phyloP scores from a whole-genome alignment of 2,329 filamentous ascomycete species.

The Penicillium sp. region DNA sequence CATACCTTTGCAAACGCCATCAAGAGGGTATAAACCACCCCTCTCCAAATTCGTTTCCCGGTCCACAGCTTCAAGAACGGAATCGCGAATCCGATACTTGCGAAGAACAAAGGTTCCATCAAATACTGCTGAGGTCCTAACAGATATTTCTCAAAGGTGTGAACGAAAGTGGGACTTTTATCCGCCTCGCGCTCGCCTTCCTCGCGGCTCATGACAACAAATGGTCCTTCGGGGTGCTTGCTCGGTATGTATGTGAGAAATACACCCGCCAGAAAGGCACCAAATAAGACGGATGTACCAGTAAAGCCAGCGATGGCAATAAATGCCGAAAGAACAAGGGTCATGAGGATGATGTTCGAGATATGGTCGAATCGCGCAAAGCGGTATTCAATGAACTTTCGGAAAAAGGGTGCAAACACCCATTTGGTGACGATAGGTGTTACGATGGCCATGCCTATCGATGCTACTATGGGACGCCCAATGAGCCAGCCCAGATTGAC shows the following conservation, averaged over 20 bases:
- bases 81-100: conserved; percentile 36
- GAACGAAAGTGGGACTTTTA: conserved; percentile 42
- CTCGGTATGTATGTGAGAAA: conserved; percentile 41
- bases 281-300: conserved; percentile 43
- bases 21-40: conserved; percentile 30
- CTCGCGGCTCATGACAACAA: conserved; percentile 37
- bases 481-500: conserved; percentile 41
- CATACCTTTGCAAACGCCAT: conserved; percentile 34
- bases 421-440: conserved; percentile 41
- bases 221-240: conserved; percentile 38
- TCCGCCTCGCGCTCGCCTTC: conserved; percentile 34
- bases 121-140: conserved; percentile 36
- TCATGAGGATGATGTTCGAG: conserved; percentile 40
- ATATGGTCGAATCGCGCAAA: conserved; percentile 37
- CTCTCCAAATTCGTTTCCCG: conserved; percentile 34
- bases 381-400: conserved; percentile 35
- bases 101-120: conserved; percentile 36
- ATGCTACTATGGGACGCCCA: conserved; percentile 42
- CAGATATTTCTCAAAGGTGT: conserved; percentile 43
- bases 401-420: conserved; percentile 41
- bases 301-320: conserved; percentile 37
- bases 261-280: conserved; percentile 38
- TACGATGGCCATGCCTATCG: conserved; percentile 36
- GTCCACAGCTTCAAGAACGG: conserved; percentile 36
- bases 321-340: conserved; percentile 33